phyloP scores from a whole-genome alignment of 2,329 filamentous ascomycete genomes.

The Fusarium acutatum region DNA sequence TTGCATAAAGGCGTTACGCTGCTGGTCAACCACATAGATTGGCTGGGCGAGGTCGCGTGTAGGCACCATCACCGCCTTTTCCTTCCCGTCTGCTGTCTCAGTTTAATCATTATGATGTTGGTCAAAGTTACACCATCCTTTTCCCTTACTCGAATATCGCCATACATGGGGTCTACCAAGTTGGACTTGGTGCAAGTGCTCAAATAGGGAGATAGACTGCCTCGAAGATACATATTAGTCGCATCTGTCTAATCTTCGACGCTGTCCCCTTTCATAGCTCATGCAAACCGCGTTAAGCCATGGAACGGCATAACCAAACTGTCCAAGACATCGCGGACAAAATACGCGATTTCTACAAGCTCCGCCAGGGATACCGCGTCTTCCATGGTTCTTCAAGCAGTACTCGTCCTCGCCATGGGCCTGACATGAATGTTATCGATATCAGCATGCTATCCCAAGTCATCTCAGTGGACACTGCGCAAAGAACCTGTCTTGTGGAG shows the following conservation, averaged over 20 bases:
- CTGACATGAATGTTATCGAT: constrained; percentile 23
- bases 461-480: not conserved
- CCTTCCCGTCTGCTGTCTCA: not conserved
- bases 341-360: constrained; percentile 55
- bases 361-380: constrained; percentile 69
- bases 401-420: constrained; percentile 61
- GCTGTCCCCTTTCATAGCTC: rapidly evolving
- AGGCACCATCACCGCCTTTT: not conserved
- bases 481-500: constrained; percentile 58
- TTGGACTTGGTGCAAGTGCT: not conserved
- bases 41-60: not conserved
- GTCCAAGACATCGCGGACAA: constrained; percentile 54
- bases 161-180: too few relatives aligned
- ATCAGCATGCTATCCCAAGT: constrained; percentile 33
- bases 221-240: not conserved
- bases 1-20: not conserved
- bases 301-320: constrained; percentile 58
- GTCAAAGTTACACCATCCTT: not conserved
- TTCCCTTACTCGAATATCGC: rapidly evolving
- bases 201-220: rapidly evolving
- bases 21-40: rapidly evolving
- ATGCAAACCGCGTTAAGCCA: constrained; percentile 1
- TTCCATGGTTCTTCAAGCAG: constrained; percentile 78
- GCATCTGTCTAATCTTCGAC: rapidly evolving
- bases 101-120: not conserved